These are phyloP conservation scores for Desmodesmus armatus DNA, from an alignment of 139 green algal species.

Conservation along the genomic window DNA sequence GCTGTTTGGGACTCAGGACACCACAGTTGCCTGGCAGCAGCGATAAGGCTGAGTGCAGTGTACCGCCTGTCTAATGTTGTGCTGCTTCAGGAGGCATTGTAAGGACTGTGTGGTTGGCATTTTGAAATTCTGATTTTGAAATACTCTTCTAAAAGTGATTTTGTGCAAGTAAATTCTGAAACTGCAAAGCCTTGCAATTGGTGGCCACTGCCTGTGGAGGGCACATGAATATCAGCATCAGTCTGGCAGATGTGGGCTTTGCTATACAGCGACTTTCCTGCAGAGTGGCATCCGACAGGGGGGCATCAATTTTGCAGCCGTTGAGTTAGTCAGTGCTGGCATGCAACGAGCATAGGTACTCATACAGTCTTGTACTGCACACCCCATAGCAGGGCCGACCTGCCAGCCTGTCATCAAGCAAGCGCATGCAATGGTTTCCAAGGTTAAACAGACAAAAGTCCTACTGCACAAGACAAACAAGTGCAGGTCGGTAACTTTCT, in stretches of 20 bases:
- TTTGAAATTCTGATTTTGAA: neutral
- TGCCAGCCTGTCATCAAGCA: no score
- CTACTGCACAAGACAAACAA: no score
- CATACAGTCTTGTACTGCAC: no score
- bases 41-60: conserved; percentile 18
- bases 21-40: conserved; percentile 40
- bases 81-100: conserved; percentile 14
- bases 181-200: neutral
- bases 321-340: no score
- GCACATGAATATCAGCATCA: neutral
- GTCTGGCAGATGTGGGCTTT: neutral
- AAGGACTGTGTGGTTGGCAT: neutral
- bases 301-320: no score
- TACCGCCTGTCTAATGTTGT: conserved; percentile 21
- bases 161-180: neutral
- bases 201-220: neutral
- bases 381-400: no score
- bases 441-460: no score
- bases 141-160: neutral
- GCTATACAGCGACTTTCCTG: no score
- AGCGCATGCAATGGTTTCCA: no score
- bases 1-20: conserved; percentile 25
- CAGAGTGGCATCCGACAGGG: no score
- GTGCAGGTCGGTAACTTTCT: no score
- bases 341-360: no score